Base-by-base conservation (phyloP, 192 early-diverging fungal genomes). In the Coemansia umbellata region DNA sequence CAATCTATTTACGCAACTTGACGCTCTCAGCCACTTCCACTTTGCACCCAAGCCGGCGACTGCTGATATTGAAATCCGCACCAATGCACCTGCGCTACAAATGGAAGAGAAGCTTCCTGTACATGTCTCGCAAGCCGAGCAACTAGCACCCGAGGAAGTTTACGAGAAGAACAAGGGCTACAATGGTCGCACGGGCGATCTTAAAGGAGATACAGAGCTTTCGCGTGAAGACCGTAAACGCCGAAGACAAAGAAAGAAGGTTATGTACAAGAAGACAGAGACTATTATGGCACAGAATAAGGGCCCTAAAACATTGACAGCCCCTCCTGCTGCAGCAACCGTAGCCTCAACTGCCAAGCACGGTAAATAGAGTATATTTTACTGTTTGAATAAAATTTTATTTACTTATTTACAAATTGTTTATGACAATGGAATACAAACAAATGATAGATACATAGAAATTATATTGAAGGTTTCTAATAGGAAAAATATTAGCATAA, bases 31-130 rank as follows among this genome's bases (percentile, higher is more conserved):
- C 69, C 95, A 95, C 80, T 96, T 88, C 84, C 91, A 96, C 74
- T 97, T 82, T 76, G 83, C 89, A 28, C 94, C 94, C 30, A 87
- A 91, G 53, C 81, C 87, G 5, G 81, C 80, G 27, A 80, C 81
- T n/a, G 67, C 86, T 6, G 92, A 95, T 48, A 80, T 96, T 33
- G 81, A 83, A 36, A 82, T 95, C 24, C 80, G 85, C 39, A 78
- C 82, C 21, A 86, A 85, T 39, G 85, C 90, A 24, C 85, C 96
- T 3, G 87, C 96, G 2, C 81, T 98, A 45, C 77, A 82, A 45
- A 91, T 97, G 89, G 96, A 98, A 71, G 96, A 98, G 69, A 87
- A 95, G 23, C 89, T 90, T 50, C 96, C 96, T 14, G 80, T 91
- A 31, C 75, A 83, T 60, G 90, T 94, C 19, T 86, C 89, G 15